Conservation (phyloP, 371 early-diverging fungal genomes). For the Capniomyces stellatus region DNA sequence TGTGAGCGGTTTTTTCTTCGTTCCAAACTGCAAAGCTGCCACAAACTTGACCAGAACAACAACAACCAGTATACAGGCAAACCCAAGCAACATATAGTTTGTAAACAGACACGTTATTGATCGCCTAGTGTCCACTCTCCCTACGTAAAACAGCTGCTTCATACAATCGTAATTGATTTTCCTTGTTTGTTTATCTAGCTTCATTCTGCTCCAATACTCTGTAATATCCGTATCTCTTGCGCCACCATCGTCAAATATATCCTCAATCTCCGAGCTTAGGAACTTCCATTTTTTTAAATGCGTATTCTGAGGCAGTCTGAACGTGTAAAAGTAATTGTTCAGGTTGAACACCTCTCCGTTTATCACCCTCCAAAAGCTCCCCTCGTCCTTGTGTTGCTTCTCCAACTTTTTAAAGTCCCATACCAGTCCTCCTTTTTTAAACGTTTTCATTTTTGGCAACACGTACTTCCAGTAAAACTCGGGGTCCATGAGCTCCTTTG, state of each 20-base stretch:
- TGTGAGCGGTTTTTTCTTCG: slow-evolving; percentile 45
- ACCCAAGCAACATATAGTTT: slow-evolving; percentile 58
- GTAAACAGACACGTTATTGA: slow-evolving; percentile 56
- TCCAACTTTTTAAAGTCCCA: slow-evolving; percentile 87
- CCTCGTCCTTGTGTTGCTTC: slow-evolving; percentile 41
- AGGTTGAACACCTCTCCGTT: slow-evolving; percentile 36
- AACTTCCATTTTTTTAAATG: slow-evolving; percentile 32
- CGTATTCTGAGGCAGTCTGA: slow-evolving; percentile 29
- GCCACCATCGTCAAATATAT: slow-evolving; percentile 76
- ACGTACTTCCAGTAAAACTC: slow-evolving; percentile 89
- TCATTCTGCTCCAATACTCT: slow-evolving; percentile 5
- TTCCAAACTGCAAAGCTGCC: slow-evolving; percentile 63
- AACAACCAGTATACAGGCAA: slow-evolving; percentile 48
- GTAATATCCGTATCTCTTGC: slow-evolving; percentile 24
- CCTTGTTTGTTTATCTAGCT: slow-evolving; percentile 10
- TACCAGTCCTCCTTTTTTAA: slow-evolving; percentile 72
- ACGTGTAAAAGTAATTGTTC: slow-evolving; percentile 26
- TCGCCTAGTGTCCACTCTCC: slow-evolving; percentile 67
- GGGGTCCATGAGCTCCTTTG: slow-evolving; percentile 64
- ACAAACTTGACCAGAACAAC: slow-evolving; percentile 75
- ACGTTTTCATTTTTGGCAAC: slow-evolving; percentile 67
- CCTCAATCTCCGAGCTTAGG: slow-evolving; percentile 32
- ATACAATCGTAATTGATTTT: slow-evolving; percentile 26
- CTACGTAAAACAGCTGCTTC: slow-evolving; percentile 27
- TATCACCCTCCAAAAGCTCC: slow-evolving; percentile 31